Evolutionary conservation across 495 filamentous ascomycete species (phyloP), one percentile per base, ranked within the genome.

Genomic region (Aspergillus leporis): DNA sequence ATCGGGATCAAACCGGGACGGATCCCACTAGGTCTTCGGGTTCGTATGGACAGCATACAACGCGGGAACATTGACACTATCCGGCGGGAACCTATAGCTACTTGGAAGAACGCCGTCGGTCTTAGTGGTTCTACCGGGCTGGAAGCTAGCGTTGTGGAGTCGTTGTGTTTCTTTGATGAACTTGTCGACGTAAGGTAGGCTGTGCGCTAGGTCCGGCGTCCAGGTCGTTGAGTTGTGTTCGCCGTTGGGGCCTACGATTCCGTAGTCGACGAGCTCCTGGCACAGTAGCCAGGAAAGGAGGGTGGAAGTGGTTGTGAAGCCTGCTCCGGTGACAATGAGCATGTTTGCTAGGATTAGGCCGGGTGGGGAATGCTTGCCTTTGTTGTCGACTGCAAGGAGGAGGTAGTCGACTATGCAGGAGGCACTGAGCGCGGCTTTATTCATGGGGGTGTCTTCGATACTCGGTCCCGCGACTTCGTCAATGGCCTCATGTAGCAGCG

Each of bases 161-260:
- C 82, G 74, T 49, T 82, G 83, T 0, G 75, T 78, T 61, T 86
- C 84, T 61, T 87, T 84, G 70, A 87, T 64, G 65, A 78, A 83
- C 12, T 72, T 77, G 56, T 83, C 81, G 14, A 85, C 74, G 57
- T 76, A 83, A 5, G 67, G 56, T 16, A 85, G 69, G 31, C 61
- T 62, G 53, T 78, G 69, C 0, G 74, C 65, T 0, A 74, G 54
- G n/a, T 83, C 82, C 1, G 74, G 63, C 0, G 73, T 72, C 61
- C 62, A 69, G 0, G 51, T 41, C 1, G 65, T 62, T 0, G 65
- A 10, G 4, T 69, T 78, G 21, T 50, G 53, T 32, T 60, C 53
- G 38, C 57, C 53, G 36, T 78, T 60, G 18, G 53, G 30, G 4
- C 58, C 64, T 21, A 63, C 64, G 31, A 75, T 68, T 18, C 70